Evolutionary conservation across 1,284 basidiomycete genomes (phyloP), one percentile per base, ranked within the genome.

Genomic region (Sphaerobolus stellatus): DNA sequence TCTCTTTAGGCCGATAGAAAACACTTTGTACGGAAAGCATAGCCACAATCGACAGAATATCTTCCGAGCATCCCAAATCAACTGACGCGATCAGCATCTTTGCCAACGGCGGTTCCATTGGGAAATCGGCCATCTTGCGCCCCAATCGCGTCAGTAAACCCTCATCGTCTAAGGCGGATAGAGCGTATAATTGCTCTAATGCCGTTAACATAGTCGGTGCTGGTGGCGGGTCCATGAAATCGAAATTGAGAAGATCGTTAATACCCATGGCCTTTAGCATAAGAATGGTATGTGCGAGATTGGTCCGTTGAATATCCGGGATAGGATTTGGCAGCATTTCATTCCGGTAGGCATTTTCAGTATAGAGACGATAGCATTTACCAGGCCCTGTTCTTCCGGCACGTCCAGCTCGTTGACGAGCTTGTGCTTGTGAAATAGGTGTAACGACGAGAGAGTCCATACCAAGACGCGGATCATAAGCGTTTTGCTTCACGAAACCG

Each of bases 21-120:
- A 99, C 92, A 59, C 88, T 94, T 63, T 96, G 94, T 22, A 97
- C 95, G 3, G 93, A 94, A 46, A 99, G 76, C 97, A 99, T 99
- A 3, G 96, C 95, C 0, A 98, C 94, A 55, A 99, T 92, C 2
- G 92, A 96, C 29, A 99, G 74, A 59, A 98, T 94, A 72, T 99
- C 97, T 65, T 99, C 95, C 0, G 94, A 97, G 68, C 96, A 99
- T 9, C 94, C 94, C 51, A 93, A 78, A 64, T 99, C 96, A 24
- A 98, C 94, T 2, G 93, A 96, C n/a, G 94, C 92, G 70, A 99
- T 98, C 52, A 99, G 75, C 94, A 98, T 98, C 76, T 99, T 99
- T 9, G 96, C 94, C 58, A 95, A 75, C 3, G 92, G 85, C 5
- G 96, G 97, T 60, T 98, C 95, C 86, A 98, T 93, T 5, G 97